Conservation (phyloP, 257 asterid species). For the Haberlea rhodopensis region DNA sequence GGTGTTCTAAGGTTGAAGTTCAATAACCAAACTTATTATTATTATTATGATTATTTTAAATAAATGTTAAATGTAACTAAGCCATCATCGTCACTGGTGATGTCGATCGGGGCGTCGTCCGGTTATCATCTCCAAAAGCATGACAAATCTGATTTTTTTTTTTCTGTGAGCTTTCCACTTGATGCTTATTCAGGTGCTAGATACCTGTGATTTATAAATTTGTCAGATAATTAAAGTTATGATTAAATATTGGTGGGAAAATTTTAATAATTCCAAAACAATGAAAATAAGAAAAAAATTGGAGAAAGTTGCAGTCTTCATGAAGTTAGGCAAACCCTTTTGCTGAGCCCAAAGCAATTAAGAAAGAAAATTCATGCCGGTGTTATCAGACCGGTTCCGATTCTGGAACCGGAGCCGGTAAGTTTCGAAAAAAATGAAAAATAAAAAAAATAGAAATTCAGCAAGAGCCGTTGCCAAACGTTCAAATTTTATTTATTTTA, state of each 20-base stretch:
- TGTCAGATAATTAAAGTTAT: background rate
- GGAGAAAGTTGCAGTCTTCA: slow-evolving; percentile 45
- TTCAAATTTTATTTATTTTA: too few relatives aligned
- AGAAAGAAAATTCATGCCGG: too few relatives aligned
- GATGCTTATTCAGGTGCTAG: slow-evolving; percentile 95
- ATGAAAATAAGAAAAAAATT: background rate
- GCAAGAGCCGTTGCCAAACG: too few relatives aligned
- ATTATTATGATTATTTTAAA: too few relatives aligned
- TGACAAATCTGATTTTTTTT: slow-evolving; percentile 80
- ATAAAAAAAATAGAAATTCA: too few relatives aligned
- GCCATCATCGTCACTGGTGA: slow-evolving; percentile 59
- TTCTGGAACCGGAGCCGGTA: too few relatives aligned
- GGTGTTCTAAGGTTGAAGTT: too few relatives aligned
- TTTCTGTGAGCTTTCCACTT: slow-evolving; percentile 83
- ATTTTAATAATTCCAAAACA: background rate
- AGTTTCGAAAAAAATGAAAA: too few relatives aligned
- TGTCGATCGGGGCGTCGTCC: slow-evolving; percentile 70
- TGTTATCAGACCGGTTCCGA: too few relatives aligned
- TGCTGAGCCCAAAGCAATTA: slow-evolving; percentile 63
- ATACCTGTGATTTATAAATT: slow-evolving; percentile 46
- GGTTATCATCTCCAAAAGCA: slow-evolving; percentile 79
- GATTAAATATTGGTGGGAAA: background rate
- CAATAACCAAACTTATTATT: too few relatives aligned
- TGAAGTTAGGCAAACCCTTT: slow-evolving; percentile 67
- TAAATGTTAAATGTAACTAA: too few relatives aligned